Percentiles rank a stretch among this genome's conserved stretches.
These are phyloP conservation scores for Pichia sp. DNA, from an alignment of 1,139 yeast species.

Conservation along the genomic window DNA sequence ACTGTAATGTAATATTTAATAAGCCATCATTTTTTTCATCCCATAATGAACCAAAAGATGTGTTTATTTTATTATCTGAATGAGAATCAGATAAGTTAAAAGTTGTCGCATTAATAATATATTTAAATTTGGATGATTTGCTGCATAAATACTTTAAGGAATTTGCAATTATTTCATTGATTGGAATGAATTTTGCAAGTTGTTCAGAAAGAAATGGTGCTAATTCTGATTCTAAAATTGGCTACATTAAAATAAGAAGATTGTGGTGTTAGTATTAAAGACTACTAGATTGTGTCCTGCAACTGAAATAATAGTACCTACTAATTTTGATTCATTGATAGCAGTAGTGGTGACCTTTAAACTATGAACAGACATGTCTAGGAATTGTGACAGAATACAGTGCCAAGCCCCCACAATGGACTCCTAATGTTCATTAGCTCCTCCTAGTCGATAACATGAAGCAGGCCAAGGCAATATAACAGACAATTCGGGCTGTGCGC, in stretches of 20 bases:
- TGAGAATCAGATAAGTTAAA: constrained; percentile 12
- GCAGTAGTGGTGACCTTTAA: no score
- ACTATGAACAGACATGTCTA: no score
- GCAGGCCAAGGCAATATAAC: no score
- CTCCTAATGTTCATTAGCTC: no score
- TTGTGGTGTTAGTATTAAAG: not conserved
- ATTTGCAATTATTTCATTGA: constrained; percentile 8
- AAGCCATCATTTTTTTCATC: constrained; percentile 35
- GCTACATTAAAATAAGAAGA: no score
- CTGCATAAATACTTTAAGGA: constrained; percentile 25
- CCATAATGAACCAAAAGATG: constrained; percentile 36
- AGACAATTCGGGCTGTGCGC: no score
- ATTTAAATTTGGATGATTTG: constrained; percentile 35
- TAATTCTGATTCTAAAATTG: constrained; percentile 2
- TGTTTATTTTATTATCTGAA: constrained; percentile 23
- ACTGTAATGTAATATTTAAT: constrained; percentile 24
- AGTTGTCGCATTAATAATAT: constrained; percentile 28
- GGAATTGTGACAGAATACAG: no score
- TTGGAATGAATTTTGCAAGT: not conserved
- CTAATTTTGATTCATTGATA: not conserved
- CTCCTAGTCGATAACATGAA: no score
- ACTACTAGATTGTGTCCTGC: not conserved
- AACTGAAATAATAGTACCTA: not conserved
- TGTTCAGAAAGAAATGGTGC: not conserved
- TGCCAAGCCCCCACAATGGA: no score